These are phyloP conservation scores for Pyracantha coccinea DNA, from an alignment of 331 rosid species.

Conservation along the genomic window DNA sequence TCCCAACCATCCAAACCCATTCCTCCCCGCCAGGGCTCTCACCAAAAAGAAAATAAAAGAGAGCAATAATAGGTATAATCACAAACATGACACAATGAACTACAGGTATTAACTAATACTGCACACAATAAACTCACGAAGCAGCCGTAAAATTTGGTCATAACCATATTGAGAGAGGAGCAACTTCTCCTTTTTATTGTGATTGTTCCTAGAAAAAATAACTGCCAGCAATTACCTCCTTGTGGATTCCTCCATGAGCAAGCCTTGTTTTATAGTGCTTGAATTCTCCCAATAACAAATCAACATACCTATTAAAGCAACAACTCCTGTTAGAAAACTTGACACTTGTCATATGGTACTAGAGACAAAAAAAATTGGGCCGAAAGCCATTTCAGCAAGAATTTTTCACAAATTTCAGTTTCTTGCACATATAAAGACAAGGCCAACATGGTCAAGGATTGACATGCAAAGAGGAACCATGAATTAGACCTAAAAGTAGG, in stretches of 20 bases:
- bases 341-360: neutral
- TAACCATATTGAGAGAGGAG: neutral
- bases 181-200: neutral
- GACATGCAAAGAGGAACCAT: neutral
- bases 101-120: too few relatives aligned
- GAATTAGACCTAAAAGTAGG: neutral
- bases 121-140: neutral
- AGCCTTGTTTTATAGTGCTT: conserved; percentile 94
- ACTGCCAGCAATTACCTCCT: conserved; percentile 60
- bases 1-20: neutral
- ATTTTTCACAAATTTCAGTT: neutral
- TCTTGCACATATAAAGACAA: neutral
- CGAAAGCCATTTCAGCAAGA: neutral
- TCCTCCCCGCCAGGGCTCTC: neutral
- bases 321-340: conserved; percentile 27
- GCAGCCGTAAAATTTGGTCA: neutral
- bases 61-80: neutral
- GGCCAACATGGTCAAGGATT: neutral
- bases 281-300: conserved; percentile 91
- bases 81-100: neutral
- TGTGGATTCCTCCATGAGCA: conserved; percentile 81
- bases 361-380: neutral
- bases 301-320: conserved; percentile 68
- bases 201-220: neutral
- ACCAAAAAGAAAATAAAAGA: too few relatives aligned